These are phyloP conservation scores for Periconia digitata DNA, from an alignment of 2,329 filamentous ascomycete genomes.

Conservation along the genomic window DNA sequence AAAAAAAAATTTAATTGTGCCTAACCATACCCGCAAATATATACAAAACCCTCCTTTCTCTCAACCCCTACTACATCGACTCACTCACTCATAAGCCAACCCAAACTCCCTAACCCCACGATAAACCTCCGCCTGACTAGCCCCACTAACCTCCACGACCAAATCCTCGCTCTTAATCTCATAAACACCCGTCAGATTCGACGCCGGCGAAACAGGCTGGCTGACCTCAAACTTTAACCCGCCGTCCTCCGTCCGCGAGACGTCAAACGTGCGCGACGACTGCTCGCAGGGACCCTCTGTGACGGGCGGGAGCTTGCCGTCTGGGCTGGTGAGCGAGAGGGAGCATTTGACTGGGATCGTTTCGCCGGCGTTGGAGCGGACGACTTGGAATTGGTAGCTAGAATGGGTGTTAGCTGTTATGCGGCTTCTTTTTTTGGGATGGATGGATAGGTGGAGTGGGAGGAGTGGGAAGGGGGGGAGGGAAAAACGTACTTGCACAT, in stretches of 20 bases:
- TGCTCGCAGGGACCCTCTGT: neutral
- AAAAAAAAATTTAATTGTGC: too few relatives aligned
- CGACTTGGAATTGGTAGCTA: slow-evolving; percentile 1
- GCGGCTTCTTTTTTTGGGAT: too few relatives aligned
- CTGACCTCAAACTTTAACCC: neutral
- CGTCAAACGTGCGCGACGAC: neutral
- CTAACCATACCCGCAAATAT: too few relatives aligned
- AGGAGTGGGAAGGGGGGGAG: too few relatives aligned
- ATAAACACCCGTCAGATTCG: neutral
- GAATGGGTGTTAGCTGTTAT: neutral
- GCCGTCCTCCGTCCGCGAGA: neutral
- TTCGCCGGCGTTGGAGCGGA: neutral
- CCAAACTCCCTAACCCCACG: neutral
- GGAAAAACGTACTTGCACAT: slow-evolving; percentile 2
- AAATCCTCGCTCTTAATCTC: neutral
- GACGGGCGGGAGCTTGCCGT: neutral
- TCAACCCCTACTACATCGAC: neutral
- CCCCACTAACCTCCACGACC: neutral
- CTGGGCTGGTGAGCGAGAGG: neutral
- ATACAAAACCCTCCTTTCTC: neutral
- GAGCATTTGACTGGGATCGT: slow-evolving; percentile 1
- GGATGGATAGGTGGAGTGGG: too few relatives aligned
- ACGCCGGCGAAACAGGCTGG: neutral
- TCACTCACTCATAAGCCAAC: neutral
- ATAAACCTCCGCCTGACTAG: neutral